Base-by-base conservation (phyloP, 352 stramenopile genomes). In the Phytopythium vexans region DNA sequence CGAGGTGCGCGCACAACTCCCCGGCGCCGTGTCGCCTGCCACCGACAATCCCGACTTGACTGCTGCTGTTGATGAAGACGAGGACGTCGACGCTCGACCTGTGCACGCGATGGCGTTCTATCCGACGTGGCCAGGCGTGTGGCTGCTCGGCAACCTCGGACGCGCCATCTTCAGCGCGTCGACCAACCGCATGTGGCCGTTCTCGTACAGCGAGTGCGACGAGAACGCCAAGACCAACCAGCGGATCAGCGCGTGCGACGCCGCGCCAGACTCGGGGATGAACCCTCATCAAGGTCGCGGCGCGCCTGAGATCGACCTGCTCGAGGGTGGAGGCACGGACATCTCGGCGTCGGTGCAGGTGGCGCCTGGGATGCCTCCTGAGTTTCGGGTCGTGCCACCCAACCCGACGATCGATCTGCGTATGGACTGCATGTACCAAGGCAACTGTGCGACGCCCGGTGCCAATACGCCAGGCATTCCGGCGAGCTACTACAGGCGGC, bases 141-240 rank as follows among this genome's bases (percentile, higher is more conserved):
- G 94, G 94, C 74, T 98, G 54, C 62, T 98, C 41, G 94, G 94
- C 15, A 98, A 98, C 70, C 70, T 98, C 2, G 92, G 92, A 6
- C 66, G 94, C 36, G 90, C 93, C 1, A 97, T 96, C 3, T 98
- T 98, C 62, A 92, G 92, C 45, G 75, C 64, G 0, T 95, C 78
- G 0, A 97, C 89, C 5, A 93, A 96, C 50, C 84, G 88, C 62
- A 88, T 98, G 54, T 98, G 94, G 92, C 95, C 95, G 3, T 98
- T 94, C 82, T 96, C 77, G 36, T 98, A 96, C 64, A 68, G 97
- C 54, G 74, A 64, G 31, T 98, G 95, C 54, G 64, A 97, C 59
- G 47, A 62, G 1, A 42, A 75, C 14, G 49, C 43, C 3, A 36
- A 66, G 11, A 62, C 37, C 27, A 77, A 81, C 49, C 74, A 86